Conservation (phyloP, 1,139 yeast genomes). For the Candida sp. region DNA sequence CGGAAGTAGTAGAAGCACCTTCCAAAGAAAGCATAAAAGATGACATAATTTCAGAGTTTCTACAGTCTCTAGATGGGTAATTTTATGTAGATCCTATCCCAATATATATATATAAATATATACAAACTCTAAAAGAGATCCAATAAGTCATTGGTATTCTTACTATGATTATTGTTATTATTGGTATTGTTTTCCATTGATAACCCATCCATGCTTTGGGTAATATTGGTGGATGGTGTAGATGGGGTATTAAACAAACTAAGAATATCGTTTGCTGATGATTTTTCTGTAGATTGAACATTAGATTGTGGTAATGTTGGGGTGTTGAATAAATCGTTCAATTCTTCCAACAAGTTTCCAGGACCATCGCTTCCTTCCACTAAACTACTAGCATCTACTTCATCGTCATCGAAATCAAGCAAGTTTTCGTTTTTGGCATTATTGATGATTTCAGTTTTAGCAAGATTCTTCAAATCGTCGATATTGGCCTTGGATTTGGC, state of each 20-base stretch:
- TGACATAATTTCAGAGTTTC: conserved; percentile 12
- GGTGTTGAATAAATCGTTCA: conserved; percentile 61
- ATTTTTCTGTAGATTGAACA: conserved; percentile 8
- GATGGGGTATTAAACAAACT: conserved; percentile 31
- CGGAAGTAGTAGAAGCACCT: conserved; percentile 1
- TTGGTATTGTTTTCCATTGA: conserved; percentile 11
- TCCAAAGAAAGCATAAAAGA: conserved; percentile 8
- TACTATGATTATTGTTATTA: conserved; percentile 8
- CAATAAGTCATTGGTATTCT: conserved; percentile 46
- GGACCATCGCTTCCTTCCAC: conserved; percentile 19
- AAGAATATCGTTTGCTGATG: conserved; percentile 40
- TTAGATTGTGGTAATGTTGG: conserved; percentile 16
- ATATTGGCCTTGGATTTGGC: conserved; percentile 34
- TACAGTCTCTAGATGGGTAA: conserved; percentile 8
- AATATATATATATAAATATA: neutral
- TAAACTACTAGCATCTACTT: conserved; percentile 27
- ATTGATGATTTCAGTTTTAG: conserved; percentile 71
- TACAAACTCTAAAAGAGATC: conserved; percentile 45
- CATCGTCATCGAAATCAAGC: conserved; percentile 73
- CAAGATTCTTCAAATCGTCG: conserved; percentile 75
- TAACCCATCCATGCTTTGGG: conserved; percentile 19
- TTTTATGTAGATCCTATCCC: neutral
- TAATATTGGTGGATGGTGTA: conserved; percentile 8
- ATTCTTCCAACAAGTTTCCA: conserved; percentile 52
- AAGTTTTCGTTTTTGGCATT: conserved; percentile 75